phyloP scores from a whole-genome alignment of 2,329 filamentous ascomycete species.

The Scedosporium dehoogii region DNA sequence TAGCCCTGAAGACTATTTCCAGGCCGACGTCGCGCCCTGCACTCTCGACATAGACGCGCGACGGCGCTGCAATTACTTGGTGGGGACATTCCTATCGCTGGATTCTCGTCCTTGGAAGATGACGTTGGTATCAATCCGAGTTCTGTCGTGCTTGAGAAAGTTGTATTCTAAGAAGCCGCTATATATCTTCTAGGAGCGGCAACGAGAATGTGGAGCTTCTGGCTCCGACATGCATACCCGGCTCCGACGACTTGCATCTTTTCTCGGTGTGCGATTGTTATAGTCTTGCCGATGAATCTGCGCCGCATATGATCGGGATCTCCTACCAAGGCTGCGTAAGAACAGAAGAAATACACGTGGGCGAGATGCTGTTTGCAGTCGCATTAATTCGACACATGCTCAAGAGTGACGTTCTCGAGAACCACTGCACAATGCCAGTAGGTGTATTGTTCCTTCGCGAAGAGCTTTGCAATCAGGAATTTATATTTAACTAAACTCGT shows the following conservation, averaged over 20 bases:
- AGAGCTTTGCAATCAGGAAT: background rate
- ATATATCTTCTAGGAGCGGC: background rate
- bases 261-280: background rate
- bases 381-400: background rate
- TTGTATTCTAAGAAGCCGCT: background rate
- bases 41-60: background rate
- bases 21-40: background rate
- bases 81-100: background rate
- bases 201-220: background rate
- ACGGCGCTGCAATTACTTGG: background rate
- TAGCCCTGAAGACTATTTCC: background rate
- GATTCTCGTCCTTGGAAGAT: background rate
- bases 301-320: background rate
- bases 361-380: background rate
- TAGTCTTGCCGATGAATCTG: background rate
- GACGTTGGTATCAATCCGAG: background rate
- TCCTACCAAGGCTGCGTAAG: background rate
- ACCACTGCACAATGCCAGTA: background rate
- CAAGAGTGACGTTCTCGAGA: background rate
- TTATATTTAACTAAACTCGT: background rate
- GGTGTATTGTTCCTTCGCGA: background rate
- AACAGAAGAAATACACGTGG: background rate
- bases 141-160: background rate
- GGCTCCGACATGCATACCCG: background rate
- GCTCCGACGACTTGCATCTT: background rate